Evolutionary conservation across 1,139 yeast species (phyloP).

Genomic region (Nakaseomyces uthaithaninus): DNA sequence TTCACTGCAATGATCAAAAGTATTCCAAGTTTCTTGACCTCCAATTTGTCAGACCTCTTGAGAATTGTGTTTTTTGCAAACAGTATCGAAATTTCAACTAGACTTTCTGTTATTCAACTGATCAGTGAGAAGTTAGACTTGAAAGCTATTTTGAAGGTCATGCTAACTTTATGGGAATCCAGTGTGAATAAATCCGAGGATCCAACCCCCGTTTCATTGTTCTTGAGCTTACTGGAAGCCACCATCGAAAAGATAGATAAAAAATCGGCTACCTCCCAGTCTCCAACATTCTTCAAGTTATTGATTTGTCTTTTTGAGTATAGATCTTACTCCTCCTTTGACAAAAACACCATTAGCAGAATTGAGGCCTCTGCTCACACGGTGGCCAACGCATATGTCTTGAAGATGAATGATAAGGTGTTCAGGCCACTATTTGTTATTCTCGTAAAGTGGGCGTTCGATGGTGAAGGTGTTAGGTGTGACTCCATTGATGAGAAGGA

Average conservation of each 20-base stretch:
- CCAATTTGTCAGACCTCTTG: conserved; percentile 57
- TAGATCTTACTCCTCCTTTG: conserved; percentile 50
- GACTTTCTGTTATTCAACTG: conserved; percentile 57
- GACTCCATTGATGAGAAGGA: conserved; percentile 41
- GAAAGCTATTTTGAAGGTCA: conserved; percentile 51
- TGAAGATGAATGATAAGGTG: conserved; percentile 87
- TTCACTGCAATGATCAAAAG: conserved; percentile 70
- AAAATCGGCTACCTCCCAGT: conserved; percentile 62
- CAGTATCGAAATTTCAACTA: conserved; percentile 48
- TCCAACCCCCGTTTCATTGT: conserved; percentile 55
- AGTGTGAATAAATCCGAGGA: conserved; percentile 40
- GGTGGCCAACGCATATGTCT: conserved; percentile 67
- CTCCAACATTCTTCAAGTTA: conserved; percentile 65
- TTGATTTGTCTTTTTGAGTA: conserved; percentile 65
- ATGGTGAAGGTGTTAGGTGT: conserved; percentile 59
- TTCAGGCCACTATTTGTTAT: conserved; percentile 89
- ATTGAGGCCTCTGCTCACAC: conserved; percentile 70
- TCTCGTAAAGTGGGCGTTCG: conserved; percentile 88
- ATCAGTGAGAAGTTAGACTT: conserved; percentile 64
- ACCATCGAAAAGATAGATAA: conserved; percentile 63
- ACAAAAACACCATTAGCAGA: conserved; percentile 67
- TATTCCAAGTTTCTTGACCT: conserved; percentile 77
- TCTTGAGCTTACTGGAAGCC: conserved; percentile 55
- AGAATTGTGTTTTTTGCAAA: conserved; percentile 50
- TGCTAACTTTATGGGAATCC: conserved; percentile 54